A percentile compares a stretch with the other conserved stretches of the same genome.
These are phyloP conservation scores for Fusarium zealandicum DNA, from an alignment of 2,329 filamentous ascomycete species.

Conservation along the genomic window DNA sequence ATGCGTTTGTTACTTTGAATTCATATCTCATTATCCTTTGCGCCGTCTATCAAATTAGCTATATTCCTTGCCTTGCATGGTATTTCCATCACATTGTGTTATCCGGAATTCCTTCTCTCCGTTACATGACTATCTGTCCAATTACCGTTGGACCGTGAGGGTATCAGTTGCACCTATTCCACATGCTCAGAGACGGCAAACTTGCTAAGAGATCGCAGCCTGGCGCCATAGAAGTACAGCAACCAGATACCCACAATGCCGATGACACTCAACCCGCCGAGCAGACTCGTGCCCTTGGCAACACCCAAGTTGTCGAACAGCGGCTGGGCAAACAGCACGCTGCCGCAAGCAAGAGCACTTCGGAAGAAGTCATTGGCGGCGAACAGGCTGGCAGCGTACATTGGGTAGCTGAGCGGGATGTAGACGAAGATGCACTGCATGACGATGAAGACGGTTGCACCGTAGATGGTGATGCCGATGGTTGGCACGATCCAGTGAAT, in stretches of 20 bases:
- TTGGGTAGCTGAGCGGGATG: conserved; percentile 62
- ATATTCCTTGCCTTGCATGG: conserved; percentile 10
- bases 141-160: too few relatives aligned
- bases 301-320: conserved; percentile 67
- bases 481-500: conserved; percentile 64
- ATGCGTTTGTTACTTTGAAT: neutral
- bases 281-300: conserved; percentile 61
- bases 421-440: conserved; percentile 69
- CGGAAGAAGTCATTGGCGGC: conserved; percentile 68
- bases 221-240: conserved; percentile 64
- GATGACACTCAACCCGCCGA: conserved; percentile 62
- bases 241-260: conserved; percentile 66
- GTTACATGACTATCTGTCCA: neutral
- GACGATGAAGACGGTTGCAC: conserved; percentile 59
- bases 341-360: conserved; percentile 64
- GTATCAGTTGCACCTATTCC: conserved; percentile 12
- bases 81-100: conserved; percentile 15
- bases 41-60: conserved; percentile 5
- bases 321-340: conserved; percentile 66
- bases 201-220: conserved; percentile 62
- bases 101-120: neutral
- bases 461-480: conserved; percentile 65
- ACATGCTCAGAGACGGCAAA: conserved; percentile 55
- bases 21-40: conserved; percentile 8
- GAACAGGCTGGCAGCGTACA: conserved; percentile 65